Evolutionary conservation across 257 asterid species (phyloP).

Genomic region (Solanum virginianum): DNA sequence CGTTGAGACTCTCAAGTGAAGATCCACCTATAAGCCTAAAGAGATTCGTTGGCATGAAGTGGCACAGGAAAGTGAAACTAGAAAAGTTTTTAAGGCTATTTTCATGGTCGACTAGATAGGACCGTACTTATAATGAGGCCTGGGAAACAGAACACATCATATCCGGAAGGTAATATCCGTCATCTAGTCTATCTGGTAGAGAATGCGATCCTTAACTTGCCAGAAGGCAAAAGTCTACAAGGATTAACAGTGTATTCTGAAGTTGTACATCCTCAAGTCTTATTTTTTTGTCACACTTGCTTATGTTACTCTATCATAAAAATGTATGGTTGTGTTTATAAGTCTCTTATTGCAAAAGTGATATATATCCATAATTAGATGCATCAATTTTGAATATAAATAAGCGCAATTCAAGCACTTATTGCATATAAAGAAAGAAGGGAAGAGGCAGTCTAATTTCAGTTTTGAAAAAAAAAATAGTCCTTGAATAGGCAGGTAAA

Average conservation of each 20-base stretch:
- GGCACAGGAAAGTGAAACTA: slow-evolving; percentile 88
- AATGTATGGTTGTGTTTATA: background rate
- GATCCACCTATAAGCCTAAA: too few species aligned
- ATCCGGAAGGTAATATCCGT: slow-evolving; percentile 52
- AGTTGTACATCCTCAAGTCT: background rate
- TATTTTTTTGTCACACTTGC: background rate
- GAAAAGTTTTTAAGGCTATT: slow-evolving; percentile 72
- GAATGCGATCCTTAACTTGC: slow-evolving; percentile 64
- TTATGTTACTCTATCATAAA: background rate
- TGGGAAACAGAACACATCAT: slow-evolving; percentile 53
- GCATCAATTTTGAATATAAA: background rate
- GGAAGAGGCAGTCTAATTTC: too few species aligned
- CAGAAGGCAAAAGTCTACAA: slow-evolving; percentile 14
- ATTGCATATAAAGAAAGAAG: background rate
- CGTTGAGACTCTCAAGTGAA: too few species aligned
- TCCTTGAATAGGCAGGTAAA: too few species aligned
- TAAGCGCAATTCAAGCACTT: background rate
- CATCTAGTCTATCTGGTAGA: slow-evolving; percentile 72
- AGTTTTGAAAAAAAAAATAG: too few species aligned
- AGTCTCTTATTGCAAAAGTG: background rate
- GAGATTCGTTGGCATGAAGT: slow-evolving; percentile 89
- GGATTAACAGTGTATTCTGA: background rate
- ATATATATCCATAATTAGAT: background rate
- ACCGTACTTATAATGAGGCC: slow-evolving; percentile 87
- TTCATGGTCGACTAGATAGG: slow-evolving; percentile 59